phyloP scores from a whole-genome alignment of 2,329 filamentous ascomycete species.

The Stachybotrys elegans region DNA sequence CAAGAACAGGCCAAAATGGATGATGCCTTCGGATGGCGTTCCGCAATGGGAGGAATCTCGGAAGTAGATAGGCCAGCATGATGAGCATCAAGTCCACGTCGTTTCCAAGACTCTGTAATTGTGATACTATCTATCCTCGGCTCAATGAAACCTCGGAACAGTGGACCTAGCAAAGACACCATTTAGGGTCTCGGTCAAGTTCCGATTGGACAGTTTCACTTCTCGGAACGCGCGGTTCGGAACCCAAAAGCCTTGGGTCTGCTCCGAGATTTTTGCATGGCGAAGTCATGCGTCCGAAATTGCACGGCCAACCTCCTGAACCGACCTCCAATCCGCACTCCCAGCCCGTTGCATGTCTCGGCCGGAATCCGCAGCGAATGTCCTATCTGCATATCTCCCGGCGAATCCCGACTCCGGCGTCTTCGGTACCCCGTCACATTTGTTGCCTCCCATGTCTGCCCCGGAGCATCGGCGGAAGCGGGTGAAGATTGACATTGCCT shows the following conservation, averaged over 20 bases:
- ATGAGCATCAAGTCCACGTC: not conserved
- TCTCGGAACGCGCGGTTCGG: no score
- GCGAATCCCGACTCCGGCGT: not conserved
- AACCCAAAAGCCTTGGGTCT: no score
- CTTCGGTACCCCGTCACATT: not conserved
- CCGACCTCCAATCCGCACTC: not conserved
- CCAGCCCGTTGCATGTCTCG: not conserved
- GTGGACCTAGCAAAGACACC: no score
- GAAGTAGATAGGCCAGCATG: constrained; percentile 10
- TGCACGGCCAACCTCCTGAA: not conserved
- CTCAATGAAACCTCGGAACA: not conserved
- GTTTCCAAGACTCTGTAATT: not conserved
- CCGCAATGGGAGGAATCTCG: constrained; percentile 21
- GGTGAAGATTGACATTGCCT: constrained; percentile 39
- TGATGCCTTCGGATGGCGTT: constrained; percentile 11
- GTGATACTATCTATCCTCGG: not conserved
- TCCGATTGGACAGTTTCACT: no score
- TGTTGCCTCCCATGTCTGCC: not conserved
- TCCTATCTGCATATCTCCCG: not conserved
- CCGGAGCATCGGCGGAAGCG: constrained; percentile 23
- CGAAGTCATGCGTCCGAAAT: not conserved
- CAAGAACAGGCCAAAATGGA: constrained; percentile 20
- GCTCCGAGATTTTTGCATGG: not conserved
- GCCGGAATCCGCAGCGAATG: not conserved
- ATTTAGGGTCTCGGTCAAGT: no score